Base-by-base conservation (phyloP, 2,329 filamentous ascomycete genomes). In the Grosmannia penicillata region DNA sequence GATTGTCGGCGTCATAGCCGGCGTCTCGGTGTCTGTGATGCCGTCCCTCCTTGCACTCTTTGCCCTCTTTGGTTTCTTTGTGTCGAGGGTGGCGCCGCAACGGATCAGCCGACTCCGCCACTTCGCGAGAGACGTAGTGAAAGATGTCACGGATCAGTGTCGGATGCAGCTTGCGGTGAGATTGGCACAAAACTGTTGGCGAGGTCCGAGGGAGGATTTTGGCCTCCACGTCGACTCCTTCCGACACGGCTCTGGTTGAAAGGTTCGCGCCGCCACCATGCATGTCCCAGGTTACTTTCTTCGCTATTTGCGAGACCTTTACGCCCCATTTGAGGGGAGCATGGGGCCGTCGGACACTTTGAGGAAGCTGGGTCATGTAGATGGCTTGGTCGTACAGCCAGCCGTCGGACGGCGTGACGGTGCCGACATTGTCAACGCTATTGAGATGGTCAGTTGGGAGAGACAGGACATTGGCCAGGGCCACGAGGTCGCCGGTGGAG, bases 121-220 rank as follows among this genome's bases (percentile, higher is more conserved):
- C 43, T 38, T 50, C 48, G 11, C 33, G 39, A 6, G 87, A 27
- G 4, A 50, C 27, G 21, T 38, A 37, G 24, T 41, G 28, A 26
- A 50, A 50, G 2, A 48, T 19, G 19, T 46, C 37, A 15, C 46
- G 47, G 8, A 50, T 21, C 4, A 51, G 21, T 8, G 15, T 38
- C 11, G 50, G 50, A 32, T 51, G 45, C 14, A 53, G 39, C 15
- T 35, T 36, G 14, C 31, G 31, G 27, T 52, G 50, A 0, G 41
- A 43, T 7, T 8, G 8, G 41, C 49, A 52, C 18, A 53, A 44
- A 9, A 43, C 37, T 13, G 48, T 47, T 9, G 48, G 45, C 8
- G 42, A 32, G 3, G 32, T 6, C 4, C 23, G 24, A 3, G 41
- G 36, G 6, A 33, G 35, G 10, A 43, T 36, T 18, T 27, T 17